Evolutionary conservation across 495 filamentous ascomycete species (phyloP), one percentile per base, ranked within the genome.

Genomic region (Cetradonia linearis): DNA sequence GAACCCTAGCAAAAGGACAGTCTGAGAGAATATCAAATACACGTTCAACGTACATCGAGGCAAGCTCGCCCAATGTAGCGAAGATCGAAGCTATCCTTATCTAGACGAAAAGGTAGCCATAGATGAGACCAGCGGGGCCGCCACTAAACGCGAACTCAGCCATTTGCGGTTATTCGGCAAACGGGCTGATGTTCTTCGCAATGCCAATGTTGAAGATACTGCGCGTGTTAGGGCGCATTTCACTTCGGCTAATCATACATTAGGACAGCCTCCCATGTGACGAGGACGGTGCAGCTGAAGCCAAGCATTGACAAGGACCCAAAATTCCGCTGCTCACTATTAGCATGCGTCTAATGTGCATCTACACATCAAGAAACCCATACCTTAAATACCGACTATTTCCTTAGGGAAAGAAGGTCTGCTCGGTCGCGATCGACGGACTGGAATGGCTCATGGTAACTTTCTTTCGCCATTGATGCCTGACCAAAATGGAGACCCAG

Each of bases 41-140:
- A 34, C 23, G n/a, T 37, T 18, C 30, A 25, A 58, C 74, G 5
- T 44, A 44, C 40, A 76, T 76, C 7, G 75, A 76, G 3, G 66
- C 74, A 65, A 76, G 52, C 16, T 78, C 74, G 1, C 70, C 69
- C 3, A 78, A 60, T 6, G 71, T 37, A 14, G 49, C 67, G 57
- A 72, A 75, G 11, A 63, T 63, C 11, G 66, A 66, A 7, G 69
- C 65, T 5, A 67, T 68, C 9, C 75, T 72, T 8, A 63, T 46
- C 78, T 78, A 82, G 16, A 69, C 72, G 62, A 81, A 73, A 18
- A 82, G 53, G 59, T 74, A 83, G 5, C 72, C 73, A 69, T 78
- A 82, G 4, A 83, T 67, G 0, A 81, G 73, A 20, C 77, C 79
- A 1, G 74, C 78, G 2, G 79, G 74, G 0, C 81, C 81, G 23